A percentile compares a stretch with the other conserved stretches of the same genome.
Conservation (phyloP, 345 rosid genomes). For the Noccaea bulbosa region DNA sequence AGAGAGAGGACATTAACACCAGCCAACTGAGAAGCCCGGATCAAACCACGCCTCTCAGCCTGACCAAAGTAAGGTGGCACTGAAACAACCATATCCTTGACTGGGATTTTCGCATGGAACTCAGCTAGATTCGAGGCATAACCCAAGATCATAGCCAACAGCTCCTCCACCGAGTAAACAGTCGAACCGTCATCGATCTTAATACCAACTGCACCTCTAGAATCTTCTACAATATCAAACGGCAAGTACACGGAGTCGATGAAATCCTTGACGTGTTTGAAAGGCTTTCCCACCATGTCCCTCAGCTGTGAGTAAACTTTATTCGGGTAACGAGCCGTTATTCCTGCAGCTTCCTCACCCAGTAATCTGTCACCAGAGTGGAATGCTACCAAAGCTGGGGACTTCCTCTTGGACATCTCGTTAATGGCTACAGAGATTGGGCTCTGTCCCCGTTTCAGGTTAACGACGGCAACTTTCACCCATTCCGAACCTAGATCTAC, state of each 20-base stretch:
- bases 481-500: constrained; percentile 98
- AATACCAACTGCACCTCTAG: constrained; percentile 71
- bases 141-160: constrained; percentile 84
- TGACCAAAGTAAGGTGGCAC: constrained; percentile 98
- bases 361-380: constrained; percentile 73
- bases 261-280: constrained; percentile 56
- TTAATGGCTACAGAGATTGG: constrained; percentile 94
- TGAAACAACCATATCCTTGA: constrained; percentile 75
- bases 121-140: constrained; percentile 75
- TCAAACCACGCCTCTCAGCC: constrained; percentile 86
- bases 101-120: constrained; percentile 68
- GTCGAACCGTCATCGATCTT: constrained; percentile 56
- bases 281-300: constrained; percentile 86
- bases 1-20: constrained; percentile 87
- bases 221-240: constrained; percentile 68
- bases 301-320: constrained; percentile 79
- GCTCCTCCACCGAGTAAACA: constrained; percentile 74
- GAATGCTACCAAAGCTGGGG: constrained; percentile 87
- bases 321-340: constrained; percentile 83
- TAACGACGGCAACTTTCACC: constrained; percentile 90
- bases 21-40: constrained; percentile 88
- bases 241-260: constrained; percentile 77
- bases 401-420: constrained; percentile 98
- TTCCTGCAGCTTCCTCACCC: constrained; percentile 95
- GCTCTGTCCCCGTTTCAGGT: constrained; percentile 81